Base-by-base conservation (phyloP, 202 grass and related monocot species). In the Digitaria exilis region DNA sequence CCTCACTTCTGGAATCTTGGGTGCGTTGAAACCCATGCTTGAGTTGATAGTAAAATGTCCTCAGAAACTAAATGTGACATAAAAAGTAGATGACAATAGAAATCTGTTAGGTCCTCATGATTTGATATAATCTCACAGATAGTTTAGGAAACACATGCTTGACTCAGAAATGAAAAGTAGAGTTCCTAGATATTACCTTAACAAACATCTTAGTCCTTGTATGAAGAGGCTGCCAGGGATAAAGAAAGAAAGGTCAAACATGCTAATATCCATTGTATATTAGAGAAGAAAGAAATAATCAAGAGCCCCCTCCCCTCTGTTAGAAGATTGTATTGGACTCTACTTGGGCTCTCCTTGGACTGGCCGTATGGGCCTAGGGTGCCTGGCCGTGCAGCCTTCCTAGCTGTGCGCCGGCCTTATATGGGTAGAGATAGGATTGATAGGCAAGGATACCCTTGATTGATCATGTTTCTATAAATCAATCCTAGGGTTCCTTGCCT, bases 191-290 rank as follows among this genome's bases (percentile, higher is more conserved):
- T 78, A 55, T 31, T 91, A 98, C 90, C 95, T 93, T 95, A 2
- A 68, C 77, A 70, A 91, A 98, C 80, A 97, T 52, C 48, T 61
- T 86, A 9, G 94, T 97, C 84, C 94, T 91, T 84, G 90, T 92
- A 87, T 83, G 88, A 87, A 94, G 88, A 44, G 92, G 94, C 92
- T 97, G 80, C 77, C 78, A 89, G 9, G 71, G 83, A 86, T 26
- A 80, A 69, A 50, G 28, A 93, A 82, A 24, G 43, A 57, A 74
- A 56, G 26, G 37, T 80, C 75, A 84, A 62, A 84, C 17, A 79
- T 28, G 19, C 14, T 22, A 24, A 58, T 14, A 22, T 44, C 2
- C 9, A 56, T 31, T 64, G 50, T 42, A 46, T 25, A 25, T 46
- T 57, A 59, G 13, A 37, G 35, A n/a, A n/a, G n/a, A n/a, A n/a